These are phyloP conservation scores for Talaromyces sp. DNA, from an alignment of 2,329 filamentous ascomycete species.

Conservation along the genomic window DNA sequence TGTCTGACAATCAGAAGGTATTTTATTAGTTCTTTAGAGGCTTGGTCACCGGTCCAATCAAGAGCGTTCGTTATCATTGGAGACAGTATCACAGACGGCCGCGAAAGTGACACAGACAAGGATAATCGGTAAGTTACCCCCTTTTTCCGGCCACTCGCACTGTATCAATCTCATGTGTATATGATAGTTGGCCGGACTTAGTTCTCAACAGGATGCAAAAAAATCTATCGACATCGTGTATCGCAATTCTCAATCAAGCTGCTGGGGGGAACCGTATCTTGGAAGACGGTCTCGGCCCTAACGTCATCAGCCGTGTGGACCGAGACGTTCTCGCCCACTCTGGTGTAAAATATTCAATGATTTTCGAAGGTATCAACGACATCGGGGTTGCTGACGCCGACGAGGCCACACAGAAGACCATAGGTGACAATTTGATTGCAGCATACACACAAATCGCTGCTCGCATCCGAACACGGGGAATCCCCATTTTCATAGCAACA, in stretches of 20 bases:
- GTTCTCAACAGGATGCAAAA: slow-evolving; percentile 49
- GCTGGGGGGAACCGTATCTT: slow-evolving; percentile 64
- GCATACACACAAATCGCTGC: slow-evolving; percentile 54
- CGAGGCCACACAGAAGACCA: slow-evolving; percentile 36
- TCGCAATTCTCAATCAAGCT: slow-evolving; percentile 59
- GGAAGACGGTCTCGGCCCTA: slow-evolving; percentile 57
- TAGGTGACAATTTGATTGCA: slow-evolving; percentile 49
- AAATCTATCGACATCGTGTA: slow-evolving; percentile 38
- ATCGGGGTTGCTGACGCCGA: slow-evolving; percentile 51
- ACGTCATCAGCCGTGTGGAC: slow-evolving; percentile 54
- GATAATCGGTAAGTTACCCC: slow-evolving; percentile 47
- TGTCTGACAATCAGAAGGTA: slow-evolving; percentile 42
- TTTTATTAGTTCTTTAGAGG: slow-evolving; percentile 54
- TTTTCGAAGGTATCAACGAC: slow-evolving; percentile 66
- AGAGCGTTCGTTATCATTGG: slow-evolving; percentile 52
- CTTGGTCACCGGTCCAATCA: slow-evolving; percentile 40
- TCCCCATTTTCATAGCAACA: slow-evolving; percentile 57
- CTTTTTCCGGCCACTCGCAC: neutral
- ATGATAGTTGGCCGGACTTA: slow-evolving; percentile 50
- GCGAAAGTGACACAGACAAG: slow-evolving; percentile 52
- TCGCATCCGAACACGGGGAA: slow-evolving; percentile 48
- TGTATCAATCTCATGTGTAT: neutral
- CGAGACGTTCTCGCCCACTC: slow-evolving; percentile 58
- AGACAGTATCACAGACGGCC: slow-evolving; percentile 61
- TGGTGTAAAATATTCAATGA: slow-evolving; percentile 55